A percentile compares a stretch with the other conserved stretches of the same genome.
Evolutionary conservation across 192 early-diverging fungal species (phyloP).

Genomic region (Powellomyces hirtus): DNA sequence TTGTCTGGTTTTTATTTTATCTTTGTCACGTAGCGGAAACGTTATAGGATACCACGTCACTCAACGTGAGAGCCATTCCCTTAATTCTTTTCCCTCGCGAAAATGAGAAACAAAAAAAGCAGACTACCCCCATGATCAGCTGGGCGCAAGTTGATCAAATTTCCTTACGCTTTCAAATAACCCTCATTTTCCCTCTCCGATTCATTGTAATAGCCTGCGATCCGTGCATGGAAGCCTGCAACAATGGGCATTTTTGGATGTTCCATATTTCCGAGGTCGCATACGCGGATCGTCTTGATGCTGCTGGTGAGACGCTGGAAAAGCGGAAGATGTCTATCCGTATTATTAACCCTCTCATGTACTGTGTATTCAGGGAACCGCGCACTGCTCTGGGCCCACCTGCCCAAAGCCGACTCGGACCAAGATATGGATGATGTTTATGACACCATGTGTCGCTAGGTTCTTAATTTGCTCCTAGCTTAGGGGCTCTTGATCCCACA

Average conservation of each 20-base stretch:
- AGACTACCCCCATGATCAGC: too few relatives aligned
- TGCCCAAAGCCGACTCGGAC: constrained; percentile 37
- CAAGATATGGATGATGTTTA: neutral
- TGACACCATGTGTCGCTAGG: constrained; percentile 13
- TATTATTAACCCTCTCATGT: neutral
- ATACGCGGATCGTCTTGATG: constrained; percentile 51
- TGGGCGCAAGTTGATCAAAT: neutral
- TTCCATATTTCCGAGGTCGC: constrained; percentile 47
- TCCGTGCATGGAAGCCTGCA: constrained; percentile 83
- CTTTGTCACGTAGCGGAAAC: constrained; percentile 43
- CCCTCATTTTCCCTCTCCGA: neutral
- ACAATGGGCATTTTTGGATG: constrained; percentile 97
- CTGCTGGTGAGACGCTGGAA: constrained; percentile 24
- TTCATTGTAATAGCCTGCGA: constrained; percentile 57
- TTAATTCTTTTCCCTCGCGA: too few relatives aligned
- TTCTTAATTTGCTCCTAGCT: too few relatives aligned
- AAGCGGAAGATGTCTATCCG: neutral
- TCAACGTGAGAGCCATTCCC: constrained; percentile 39
- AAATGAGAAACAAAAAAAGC: too few relatives aligned
- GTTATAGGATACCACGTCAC: constrained; percentile 79
- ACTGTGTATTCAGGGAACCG: constrained; percentile 14
- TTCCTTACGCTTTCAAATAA: neutral
- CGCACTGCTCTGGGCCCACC: constrained; percentile 38
- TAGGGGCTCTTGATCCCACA: too few relatives aligned
- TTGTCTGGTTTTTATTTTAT: neutral